Base-by-base conservation (phyloP, 495 filamentous ascomycete species). In the Lasiosphaeria hispida region DNA sequence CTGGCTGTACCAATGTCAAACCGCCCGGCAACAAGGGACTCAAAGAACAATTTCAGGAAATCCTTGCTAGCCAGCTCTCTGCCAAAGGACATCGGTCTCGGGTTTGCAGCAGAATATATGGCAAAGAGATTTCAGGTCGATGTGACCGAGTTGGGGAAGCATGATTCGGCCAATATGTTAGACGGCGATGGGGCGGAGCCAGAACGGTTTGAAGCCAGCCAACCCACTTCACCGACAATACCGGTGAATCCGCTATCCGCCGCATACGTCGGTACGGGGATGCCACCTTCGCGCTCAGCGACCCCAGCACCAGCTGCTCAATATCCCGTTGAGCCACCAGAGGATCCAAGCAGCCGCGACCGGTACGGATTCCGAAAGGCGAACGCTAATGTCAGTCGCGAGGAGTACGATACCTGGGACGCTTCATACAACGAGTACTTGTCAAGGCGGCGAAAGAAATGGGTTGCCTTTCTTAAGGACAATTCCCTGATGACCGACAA, bases 281-380 rank as follows among this genome's bases (percentile, higher is more conserved):
- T 15, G 6, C 53, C 17, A 60, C 19, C 54, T 7, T 50, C 58
- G 2, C 49, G 17, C 18, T 19, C 59, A 3, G 40, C 49, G 61
- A 58, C 64, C 50, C 55, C 60, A 54, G 36, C 69, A 39, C 38
- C 63, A 52, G 60, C 53, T 10, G 59, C 53, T 35, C 55, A 61
- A 13, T 39, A 45, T 11, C 70, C 63, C 14, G 59, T 55, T 13
- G 69, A 72, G 38, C 62, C 60, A 1, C 62, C 61, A 18, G 75
- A 77, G 48, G 64, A 67, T 8, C 64, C 68, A 4, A 58, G 45
- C 10, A 63, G 67, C 11, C 84, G 90, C n/a, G 92, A 96, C 71
- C 83, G 87, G 23, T 94, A 96, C 68, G 94, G 94, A 2, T 98
- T 98, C 67, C 85, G 87, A 15, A 98, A 96, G 72, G 83, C 84